phyloP scores from a whole-genome alignment of 768 basidiomycete species.

The Ramaria sp. region DNA sequence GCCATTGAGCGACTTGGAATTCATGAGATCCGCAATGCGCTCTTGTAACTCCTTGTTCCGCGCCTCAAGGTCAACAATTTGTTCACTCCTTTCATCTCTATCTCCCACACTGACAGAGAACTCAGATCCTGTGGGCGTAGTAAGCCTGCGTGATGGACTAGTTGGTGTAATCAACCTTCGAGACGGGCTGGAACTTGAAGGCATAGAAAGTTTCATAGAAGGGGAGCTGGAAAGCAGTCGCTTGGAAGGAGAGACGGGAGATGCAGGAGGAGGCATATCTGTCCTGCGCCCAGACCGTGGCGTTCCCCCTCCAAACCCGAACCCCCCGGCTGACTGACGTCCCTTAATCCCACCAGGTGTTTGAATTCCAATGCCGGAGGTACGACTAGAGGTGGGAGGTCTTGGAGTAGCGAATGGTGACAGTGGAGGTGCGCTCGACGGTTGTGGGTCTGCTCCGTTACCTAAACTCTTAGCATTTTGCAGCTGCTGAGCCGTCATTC shows the following conservation, averaged over 20 bases:
- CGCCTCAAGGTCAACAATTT: constrained; percentile 11
- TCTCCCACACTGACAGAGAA: constrained; percentile 5
- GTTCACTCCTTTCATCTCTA: constrained; percentile 1
- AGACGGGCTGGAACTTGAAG: constrained; percentile 1
- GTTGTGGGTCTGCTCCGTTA: constrained; percentile 5
- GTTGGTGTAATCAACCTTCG: constrained; percentile 5
- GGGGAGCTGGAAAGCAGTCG: constrained; percentile 4
- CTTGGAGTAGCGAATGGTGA: constrained; percentile 68
- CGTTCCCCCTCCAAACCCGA: constrained; percentile 1
- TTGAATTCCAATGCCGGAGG: constrained; percentile 23
- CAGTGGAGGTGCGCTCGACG: constrained; percentile 12
- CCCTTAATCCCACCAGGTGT: constrained; percentile 5
- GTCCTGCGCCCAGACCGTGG: constrained; percentile 9
- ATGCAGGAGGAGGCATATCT: constrained; percentile 67
- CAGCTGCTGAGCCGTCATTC: constrained; percentile 78
- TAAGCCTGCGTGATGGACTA: constrained; percentile 3
- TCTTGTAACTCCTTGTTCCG: constrained; percentile 36
- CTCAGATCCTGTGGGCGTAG: constrained; percentile 10
- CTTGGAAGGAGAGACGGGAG: constrained; percentile 27
- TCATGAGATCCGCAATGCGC: constrained; percentile 34
- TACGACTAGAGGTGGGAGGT: constrained; percentile 28
- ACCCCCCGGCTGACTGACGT: constrained; percentile 7
- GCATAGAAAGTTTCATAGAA: not conserved
- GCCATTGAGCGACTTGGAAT: constrained; percentile 17
- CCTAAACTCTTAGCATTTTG: constrained; percentile 30